Conservation (phyloP, 768 basidiomycete species). For the Lepiota brunneoincarnata region DNA sequence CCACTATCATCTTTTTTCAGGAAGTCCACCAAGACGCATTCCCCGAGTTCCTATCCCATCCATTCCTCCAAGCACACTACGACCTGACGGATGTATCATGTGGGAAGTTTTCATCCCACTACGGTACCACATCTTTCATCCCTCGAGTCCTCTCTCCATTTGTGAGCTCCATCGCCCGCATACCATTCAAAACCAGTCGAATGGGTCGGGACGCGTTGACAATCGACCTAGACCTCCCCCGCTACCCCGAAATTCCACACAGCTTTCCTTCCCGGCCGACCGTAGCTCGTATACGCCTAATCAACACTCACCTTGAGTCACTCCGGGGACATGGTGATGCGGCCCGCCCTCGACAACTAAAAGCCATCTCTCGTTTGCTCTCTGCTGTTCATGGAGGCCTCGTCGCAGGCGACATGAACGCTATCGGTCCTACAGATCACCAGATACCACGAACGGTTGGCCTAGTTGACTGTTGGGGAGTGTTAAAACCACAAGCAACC, state of each 20-base stretch:
- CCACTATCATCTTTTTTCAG: constrained; percentile 9
- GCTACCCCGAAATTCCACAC: not conserved
- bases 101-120: not conserved
- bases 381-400: constrained; percentile 2
- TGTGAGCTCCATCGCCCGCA: not conserved
- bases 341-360: constrained; percentile 6
- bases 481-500: not conserved
- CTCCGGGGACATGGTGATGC: constrained; percentile 2
- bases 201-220: constrained; percentile 10
- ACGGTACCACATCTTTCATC: constrained; percentile 5
- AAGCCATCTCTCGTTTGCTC: not conserved
- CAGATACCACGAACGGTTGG: not conserved
- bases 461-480: constrained; percentile 5
- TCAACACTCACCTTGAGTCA: constrained; percentile 7
- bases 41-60: constrained; percentile 1
- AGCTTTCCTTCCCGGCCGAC: not conserved
- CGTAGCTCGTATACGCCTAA: not conserved
- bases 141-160: not conserved
- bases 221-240: constrained; percentile 8
- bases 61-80: constrained; percentile 5
- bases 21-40: constrained; percentile 5
- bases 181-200: not conserved
- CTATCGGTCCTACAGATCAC: constrained; percentile 4
- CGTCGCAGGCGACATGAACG: constrained; percentile 11
- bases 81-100: constrained; percentile 1